Evolutionary conservation across 1,284 basidiomycete genomes (phyloP), one percentile per base, ranked within the genome.

Genomic region (Grifola frondosa): DNA sequence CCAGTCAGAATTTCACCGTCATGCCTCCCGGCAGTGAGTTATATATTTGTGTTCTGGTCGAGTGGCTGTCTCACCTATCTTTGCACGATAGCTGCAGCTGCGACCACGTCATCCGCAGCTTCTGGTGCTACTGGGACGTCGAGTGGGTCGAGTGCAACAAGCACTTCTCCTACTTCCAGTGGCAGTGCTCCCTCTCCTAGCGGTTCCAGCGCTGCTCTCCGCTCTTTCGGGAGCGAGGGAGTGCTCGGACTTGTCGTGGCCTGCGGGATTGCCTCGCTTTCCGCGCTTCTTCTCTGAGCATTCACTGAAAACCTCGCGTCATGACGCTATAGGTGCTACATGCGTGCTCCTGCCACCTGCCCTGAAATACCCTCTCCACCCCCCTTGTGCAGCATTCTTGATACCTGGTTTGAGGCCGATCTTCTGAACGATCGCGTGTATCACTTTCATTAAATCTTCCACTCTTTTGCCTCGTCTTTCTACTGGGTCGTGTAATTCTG

Each of bases 1-100:
- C 57, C 28, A 70, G 68, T 50, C 48, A 66, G 23, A 40, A 58
- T 16, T 77, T 78, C 62, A 60, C 65, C 19, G 65, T 71, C 30
- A 63, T 53, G 52, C 49, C 64, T 12, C 36, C 61, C 19, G 68
- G 68, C 41, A 68, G 69, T 70, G 49, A 47, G 68, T 64, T 23
- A 8, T 10, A 13, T 9, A 6, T 7, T 6, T n/a, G n/a, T n/a
- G n/a, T n/a, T n/a, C n/a, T 11, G 7, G 8, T 6, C 17, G n/a
- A 28, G 2, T 19, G 13, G 4, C 8, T 21, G 4, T 23, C 23
- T 19, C 11, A 10, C 9, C 4, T 9, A 12, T 16, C 5, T 9
- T 30, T 5, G 10, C 15, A 17, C 44, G 9, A 44, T 42, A 9
- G 53, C 41, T 29, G 32, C 38, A 8, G 17, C 40, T 30, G 22